These are phyloP conservation scores for Fusarium torreyae DNA, from an alignment of 2,329 filamentous ascomycete species.

Conservation along the genomic window DNA sequence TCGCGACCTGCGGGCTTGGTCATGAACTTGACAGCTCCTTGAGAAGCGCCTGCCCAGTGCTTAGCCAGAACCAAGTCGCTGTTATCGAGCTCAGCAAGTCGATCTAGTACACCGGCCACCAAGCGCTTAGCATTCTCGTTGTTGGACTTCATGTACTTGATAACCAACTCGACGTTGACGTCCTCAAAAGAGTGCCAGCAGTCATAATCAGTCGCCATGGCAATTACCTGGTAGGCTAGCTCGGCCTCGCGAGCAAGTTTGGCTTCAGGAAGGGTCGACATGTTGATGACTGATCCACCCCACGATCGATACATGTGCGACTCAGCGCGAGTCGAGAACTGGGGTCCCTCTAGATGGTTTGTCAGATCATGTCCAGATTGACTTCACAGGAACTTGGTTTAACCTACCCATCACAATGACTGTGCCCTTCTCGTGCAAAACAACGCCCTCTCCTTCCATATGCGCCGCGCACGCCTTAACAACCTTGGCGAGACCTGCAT, in stretches of 20 bases:
- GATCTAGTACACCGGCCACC: conserved; percentile 88
- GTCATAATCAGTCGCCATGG: conserved; percentile 99
- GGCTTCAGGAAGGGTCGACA: conserved; percentile 94
- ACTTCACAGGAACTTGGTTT: neutral
- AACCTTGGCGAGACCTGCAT: conserved; percentile 80
- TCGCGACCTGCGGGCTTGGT: conserved; percentile 83
- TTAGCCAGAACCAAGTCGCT: conserved; percentile 82
- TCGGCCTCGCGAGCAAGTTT: conserved; percentile 97
- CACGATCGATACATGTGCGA: conserved; percentile 94
- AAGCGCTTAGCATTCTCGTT: conserved; percentile 87
- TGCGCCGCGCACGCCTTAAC: conserved; percentile 82
- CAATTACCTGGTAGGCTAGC: conserved; percentile 97
- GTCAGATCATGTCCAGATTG: conserved; percentile 39
- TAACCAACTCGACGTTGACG: conserved; percentile 97
- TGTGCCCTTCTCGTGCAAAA: conserved; percentile 86
- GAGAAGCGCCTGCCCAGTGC: conserved; percentile 83
- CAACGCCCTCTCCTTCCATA: conserved; percentile 87
- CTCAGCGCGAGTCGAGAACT: conserved; percentile 97
- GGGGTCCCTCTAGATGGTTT: conserved; percentile 82
- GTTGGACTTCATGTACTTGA: conserved; percentile 96
- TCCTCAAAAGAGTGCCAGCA: conserved; percentile 91
- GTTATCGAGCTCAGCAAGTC: conserved; percentile 84
- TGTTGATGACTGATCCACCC: conserved; percentile 97
- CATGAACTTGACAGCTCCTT: conserved; percentile 84
- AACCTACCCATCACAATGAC: conserved; percentile 88